Evolutionary conservation across 768 basidiomycete species (phyloP), one percentile per base, ranked within the genome.

Genomic region (Termitomyces sp.): DNA sequence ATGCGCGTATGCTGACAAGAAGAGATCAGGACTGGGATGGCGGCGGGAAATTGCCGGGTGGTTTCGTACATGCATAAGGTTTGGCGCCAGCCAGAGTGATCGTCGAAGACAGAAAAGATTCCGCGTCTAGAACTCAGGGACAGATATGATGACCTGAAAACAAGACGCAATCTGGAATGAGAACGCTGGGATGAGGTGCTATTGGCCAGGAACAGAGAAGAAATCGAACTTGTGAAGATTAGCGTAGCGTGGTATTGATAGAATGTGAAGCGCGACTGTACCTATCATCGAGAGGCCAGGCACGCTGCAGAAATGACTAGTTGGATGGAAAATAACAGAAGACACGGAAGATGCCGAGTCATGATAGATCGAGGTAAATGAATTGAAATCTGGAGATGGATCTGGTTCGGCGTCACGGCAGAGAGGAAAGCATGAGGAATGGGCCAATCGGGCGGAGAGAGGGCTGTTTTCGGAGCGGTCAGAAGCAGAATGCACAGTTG

Each of bases 331-430:
- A 55, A 56, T 41, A 57, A 49, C 37, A 61, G 42, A 54, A 55
- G 54, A 31, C 34, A 14, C 63, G 62, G 59, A 48, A 59, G 29
- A 57, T 62, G 57, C 55, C 63, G 61, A 47, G 59, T 47, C 36
- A 55, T 62, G 60, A 64, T 65, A 60, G 60, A 61, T 65, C 57
- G 60, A 63, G 57, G 57, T 20, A 53, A 56, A 50, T 60, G 59
- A 58, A 63, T 63, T 43, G 56, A n/a, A 47, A 55, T 59, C 55
- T 57, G n/a, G 64, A 71, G 72, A 67, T 70, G 61, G 68, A 78
- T 76, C 72, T 71, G 76, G 69, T 67, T 76, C 74, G 76, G 76
- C 73, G 77, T 79, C 77, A 71, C 73, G 75, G 73, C 70, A 72
- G 65, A n/a, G 63, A 65, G 55, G 61, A 61, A 50, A 64, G 69